phyloP scores from a whole-genome alignment of 257 asterid species.

The Petunia axillaris region DNA sequence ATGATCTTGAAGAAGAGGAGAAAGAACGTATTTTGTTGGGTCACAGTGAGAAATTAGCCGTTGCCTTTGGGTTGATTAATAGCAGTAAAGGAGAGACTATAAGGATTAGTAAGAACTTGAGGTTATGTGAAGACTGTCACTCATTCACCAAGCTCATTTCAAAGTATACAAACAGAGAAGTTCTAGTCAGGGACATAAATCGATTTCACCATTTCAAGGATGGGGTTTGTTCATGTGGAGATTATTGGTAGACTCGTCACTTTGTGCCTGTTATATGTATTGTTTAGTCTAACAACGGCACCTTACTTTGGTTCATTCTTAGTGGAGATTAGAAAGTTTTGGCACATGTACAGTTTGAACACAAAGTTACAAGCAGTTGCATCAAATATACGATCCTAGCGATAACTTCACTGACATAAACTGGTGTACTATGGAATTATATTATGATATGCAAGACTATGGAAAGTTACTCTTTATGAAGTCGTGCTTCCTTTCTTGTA shows the following conservation, averaged over 20 bases:
- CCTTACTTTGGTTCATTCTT: not conserved
- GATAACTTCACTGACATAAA: not conserved
- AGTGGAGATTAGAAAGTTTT: not conserved
- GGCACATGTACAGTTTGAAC: not conserved
- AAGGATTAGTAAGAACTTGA: slow-evolving; percentile 81
- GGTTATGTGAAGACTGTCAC: slow-evolving; percentile 92
- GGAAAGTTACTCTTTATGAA: not conserved
- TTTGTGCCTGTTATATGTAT: not conserved
- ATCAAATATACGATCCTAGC: not conserved
- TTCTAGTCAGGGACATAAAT: slow-evolving; percentile 76
- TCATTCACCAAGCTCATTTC: slow-evolving; percentile 74
- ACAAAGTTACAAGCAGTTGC: not conserved
- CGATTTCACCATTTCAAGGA: slow-evolving; percentile 76
- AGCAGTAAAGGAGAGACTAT: slow-evolving; percentile 72
- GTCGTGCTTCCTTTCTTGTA: not conserved
- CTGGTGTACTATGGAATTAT: not conserved
- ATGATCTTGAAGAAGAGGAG: slow-evolving; percentile 72
- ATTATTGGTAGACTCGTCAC: slow-evolving; percentile 61
- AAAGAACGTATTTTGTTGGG: slow-evolving; percentile 75
- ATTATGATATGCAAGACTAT: not conserved
- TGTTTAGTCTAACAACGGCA: not conserved
- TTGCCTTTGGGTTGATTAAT: slow-evolving; percentile 81
- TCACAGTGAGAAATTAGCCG: slow-evolving; percentile 88
- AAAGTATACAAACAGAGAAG: slow-evolving; percentile 59
- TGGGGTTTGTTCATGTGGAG: slow-evolving; percentile 83